Base-by-base conservation (phyloP, 2,329 filamentous ascomycete species). In the Phialocephala sp. region DNA sequence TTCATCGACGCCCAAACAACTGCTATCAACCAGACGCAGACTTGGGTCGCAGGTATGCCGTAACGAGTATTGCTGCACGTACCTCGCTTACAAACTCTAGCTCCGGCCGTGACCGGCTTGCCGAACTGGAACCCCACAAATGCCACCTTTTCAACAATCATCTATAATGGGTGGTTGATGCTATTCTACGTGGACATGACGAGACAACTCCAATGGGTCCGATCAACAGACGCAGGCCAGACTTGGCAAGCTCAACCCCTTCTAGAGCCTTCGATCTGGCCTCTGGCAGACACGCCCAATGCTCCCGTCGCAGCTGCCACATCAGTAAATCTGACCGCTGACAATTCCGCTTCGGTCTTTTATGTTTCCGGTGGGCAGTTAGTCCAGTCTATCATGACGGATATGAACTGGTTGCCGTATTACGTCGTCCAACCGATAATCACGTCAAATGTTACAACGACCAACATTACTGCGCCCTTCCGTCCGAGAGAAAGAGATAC, bases 301-400 rank as follows among this genome's bases (percentile, higher is more conserved):
- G 39, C 54, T 24, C 39, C 52, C 1, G 32, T 58, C 5, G 39
- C 60, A 18, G 54, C 54, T 43, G 50, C 47, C 15, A 55, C 59
- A n/a, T 61, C 59, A 11, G 22, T 61, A 0, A 61, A 61, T 18
- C n/a, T 47, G 0, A 32, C 50, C 22, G n/a, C 41, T 6, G 45
- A 61, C n/a, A 54, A 60, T 52, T 60, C 59, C 35, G 43, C 54
- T 37, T 63, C 60, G 4, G n/a, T 63, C 0, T 63, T 58, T 14
- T 63, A 63, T 20, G 41, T 58, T 35, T 63, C 60, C 1, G 24
- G n/a, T 35, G 54, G 54, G 5, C 43, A 37, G 22, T 47, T 50
- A 18, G 43, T 63, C 20, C 52, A 63, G 37, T 54, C 59, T 3
- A 43, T 55, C 4, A 27, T 61, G 36, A 61, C 45, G 18, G n/a